Evolutionary conservation across 2,329 filamentous ascomycete genomes (phyloP).

Genomic region (Pseudogymnoascus sp.): DNA sequence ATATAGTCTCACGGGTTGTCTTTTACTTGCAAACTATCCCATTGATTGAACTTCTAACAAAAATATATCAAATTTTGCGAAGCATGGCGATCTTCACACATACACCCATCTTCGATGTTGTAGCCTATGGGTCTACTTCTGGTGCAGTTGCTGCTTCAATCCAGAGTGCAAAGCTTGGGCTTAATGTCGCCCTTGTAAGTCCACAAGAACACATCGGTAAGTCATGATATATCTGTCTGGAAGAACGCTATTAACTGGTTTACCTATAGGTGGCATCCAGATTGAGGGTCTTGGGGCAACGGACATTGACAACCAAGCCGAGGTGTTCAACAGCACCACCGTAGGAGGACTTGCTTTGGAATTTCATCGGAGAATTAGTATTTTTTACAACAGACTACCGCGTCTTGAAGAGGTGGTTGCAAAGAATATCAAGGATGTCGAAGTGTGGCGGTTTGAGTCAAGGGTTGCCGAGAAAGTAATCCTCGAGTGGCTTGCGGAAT

Average conservation of each 20-base stretch:
- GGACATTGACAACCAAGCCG: slow-evolving; percentile 19
- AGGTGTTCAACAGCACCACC: slow-evolving; percentile 17
- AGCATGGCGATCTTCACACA: not conserved
- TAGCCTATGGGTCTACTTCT: not conserved
- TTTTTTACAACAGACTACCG: not conserved
- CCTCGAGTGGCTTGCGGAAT: not conserved
- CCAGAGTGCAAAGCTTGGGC: not conserved
- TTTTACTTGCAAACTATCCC: not conserved
- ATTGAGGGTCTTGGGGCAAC: slow-evolving; percentile 21
- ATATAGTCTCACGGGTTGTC: not conserved
- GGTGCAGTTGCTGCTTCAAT: not conserved
- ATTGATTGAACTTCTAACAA: not conserved
- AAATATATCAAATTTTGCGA: not conserved
- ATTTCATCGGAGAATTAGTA: slow-evolving; percentile 15
- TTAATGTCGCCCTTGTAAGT: not conserved
- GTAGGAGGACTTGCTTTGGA: slow-evolving; percentile 17
- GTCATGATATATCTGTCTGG: not conserved
- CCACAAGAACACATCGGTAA: not conserved
- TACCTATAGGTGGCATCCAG: slow-evolving; percentile 14
- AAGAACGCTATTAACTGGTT: not conserved
- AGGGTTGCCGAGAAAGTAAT: not conserved
- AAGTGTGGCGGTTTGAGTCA: not conserved
- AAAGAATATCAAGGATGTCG: not conserved
- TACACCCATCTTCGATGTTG: not conserved
- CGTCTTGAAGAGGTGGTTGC: not conserved